phyloP scores from a whole-genome alignment of 176 grass and related monocot genomes.

The Rhynchospora tenuis region DNA sequence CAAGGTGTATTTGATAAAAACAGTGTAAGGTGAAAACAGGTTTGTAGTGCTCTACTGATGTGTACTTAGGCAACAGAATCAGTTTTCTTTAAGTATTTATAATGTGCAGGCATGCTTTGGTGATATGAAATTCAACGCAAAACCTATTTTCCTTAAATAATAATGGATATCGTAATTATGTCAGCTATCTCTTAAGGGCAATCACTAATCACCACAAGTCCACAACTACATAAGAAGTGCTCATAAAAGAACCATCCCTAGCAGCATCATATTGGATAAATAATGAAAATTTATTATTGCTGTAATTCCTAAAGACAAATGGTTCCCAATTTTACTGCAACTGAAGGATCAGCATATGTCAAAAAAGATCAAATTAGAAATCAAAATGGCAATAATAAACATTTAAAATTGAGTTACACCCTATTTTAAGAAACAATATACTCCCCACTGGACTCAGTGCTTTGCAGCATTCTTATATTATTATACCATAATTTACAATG shows the following conservation, averaged over 20 bases:
- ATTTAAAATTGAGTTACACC: background rate
- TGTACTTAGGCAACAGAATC: background rate
- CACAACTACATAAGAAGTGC: background rate
- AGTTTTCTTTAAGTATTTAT: background rate
- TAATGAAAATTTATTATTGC: background rate
- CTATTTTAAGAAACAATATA: background rate
- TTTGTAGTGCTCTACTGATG: background rate
- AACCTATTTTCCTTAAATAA: background rate
- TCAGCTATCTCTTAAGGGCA: background rate
- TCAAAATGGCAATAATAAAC: background rate
- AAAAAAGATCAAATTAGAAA: background rate
- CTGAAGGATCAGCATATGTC: background rate
- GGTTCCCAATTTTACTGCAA: background rate
- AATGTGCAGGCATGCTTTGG: background rate
- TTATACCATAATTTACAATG: slow-evolving; percentile 5
- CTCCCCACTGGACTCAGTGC: background rate
- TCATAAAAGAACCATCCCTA: background rate
- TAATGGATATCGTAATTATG: background rate
- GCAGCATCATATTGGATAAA: background rate
- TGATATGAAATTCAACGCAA: background rate
- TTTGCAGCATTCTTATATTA: background rate
- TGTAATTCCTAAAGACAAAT: background rate
- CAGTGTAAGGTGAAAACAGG: background rate
- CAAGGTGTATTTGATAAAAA: background rate
- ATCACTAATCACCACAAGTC: too few relatives aligned